phyloP scores from a whole-genome alignment of 306 rosid species.

The Prunus davidiana region DNA sequence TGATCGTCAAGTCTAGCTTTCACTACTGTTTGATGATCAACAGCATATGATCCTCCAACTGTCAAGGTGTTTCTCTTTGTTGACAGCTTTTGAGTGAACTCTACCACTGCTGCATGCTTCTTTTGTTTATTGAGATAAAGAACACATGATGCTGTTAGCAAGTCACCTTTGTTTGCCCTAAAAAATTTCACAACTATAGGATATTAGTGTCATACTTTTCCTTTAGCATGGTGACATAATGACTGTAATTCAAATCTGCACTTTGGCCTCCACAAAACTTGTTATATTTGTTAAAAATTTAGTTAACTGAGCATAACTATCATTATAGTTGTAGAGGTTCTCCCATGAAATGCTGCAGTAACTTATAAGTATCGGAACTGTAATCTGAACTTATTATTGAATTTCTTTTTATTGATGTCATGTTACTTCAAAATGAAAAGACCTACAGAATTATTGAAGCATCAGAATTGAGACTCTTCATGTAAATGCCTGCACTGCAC shows the following conservation, averaged over 20 bases:
- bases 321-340: too few relatives aligned
- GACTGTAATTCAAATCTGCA: not conserved
- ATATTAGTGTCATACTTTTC: not conserved
- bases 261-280: not conserved
- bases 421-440: not conserved
- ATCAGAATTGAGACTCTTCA: constrained; percentile 12
- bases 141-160: constrained; percentile 7
- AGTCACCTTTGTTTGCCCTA: constrained; percentile 24
- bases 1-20: constrained; percentile 18
- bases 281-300: not conserved
- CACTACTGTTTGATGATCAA: constrained; percentile 13
- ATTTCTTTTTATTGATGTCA: not conserved
- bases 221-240: not conserved
- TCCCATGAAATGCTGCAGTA: not conserved
- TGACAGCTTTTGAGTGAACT: constrained; percentile 16
- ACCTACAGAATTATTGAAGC: constrained; percentile 26
- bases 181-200: not conserved
- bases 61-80: constrained; percentile 16
- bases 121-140: not conserved
- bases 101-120: constrained; percentile 14
- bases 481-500: constrained; percentile 19
- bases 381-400: not conserved
- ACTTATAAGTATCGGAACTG: not conserved
- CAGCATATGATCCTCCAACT: constrained; percentile 12
- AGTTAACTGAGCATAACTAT: not conserved